Evolutionary conservation across 2,329 filamentous ascomycete species (phyloP).

Genomic region (Orbilia brochopaga): DNA sequence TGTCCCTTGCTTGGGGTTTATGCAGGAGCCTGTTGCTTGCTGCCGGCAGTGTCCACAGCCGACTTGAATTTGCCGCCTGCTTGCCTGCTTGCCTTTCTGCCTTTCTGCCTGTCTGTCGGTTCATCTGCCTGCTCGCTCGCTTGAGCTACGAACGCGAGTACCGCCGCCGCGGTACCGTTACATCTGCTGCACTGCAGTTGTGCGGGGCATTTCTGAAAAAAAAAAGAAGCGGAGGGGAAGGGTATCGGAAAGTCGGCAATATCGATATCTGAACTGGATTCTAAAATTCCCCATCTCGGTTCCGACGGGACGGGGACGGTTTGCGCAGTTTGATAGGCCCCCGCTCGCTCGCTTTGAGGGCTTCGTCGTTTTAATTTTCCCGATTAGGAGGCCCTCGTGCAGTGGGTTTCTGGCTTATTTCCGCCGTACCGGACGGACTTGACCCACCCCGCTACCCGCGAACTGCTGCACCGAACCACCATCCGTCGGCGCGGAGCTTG

Average conservation of each 20-base stretch:
- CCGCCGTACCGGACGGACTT: no score
- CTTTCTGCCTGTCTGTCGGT: no score
- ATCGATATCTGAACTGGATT: no score
- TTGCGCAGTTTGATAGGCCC: neutral
- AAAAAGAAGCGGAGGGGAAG: neutral
- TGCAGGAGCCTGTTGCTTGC: constrained; percentile 1
- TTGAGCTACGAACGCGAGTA: neutral
- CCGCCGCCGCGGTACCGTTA: neutral
- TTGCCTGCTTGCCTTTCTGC: neutral
- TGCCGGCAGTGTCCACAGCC: no score
- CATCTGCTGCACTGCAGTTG: neutral
- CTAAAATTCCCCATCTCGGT: neutral
- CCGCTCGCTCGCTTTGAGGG: neutral
- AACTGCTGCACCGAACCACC: no score
- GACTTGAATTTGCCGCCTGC: neutral
- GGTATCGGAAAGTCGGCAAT: neutral
- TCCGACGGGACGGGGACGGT: neutral
- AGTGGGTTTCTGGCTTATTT: neutral
- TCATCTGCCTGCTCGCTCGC: neutral
- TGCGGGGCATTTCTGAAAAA: neutral
- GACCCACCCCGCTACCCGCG: no score
- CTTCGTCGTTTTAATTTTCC: constrained; percentile 4
- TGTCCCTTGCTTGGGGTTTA: constrained; percentile 4
- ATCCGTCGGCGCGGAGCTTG: no score
- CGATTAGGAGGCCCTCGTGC: neutral